Base-by-base conservation (phyloP, 345 rosid species). In the Camelina neglecta region DNA sequence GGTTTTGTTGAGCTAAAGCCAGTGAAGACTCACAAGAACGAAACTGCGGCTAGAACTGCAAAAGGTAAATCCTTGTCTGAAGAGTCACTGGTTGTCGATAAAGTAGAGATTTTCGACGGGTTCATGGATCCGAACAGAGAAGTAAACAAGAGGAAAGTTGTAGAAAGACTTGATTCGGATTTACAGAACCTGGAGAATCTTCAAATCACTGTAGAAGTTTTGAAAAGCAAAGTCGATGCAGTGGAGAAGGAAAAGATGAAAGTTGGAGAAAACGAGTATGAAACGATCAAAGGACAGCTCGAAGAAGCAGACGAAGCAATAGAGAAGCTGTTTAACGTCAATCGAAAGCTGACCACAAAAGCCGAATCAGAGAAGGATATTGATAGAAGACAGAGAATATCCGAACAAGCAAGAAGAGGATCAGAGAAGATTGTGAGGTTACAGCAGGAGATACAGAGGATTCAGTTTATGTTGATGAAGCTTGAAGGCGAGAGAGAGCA, bases 381-480 rank as follows among this genome's bases (percentile, higher is more conserved):
- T 35, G 55, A 51, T 7, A 78, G 86, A 49, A 84, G 84, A 65
- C 85, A 84, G 67, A 86, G 79, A 72, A 60, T 84, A 20, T 73
- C 87, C 0, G 97, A 96, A 56, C 93, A 93, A 47, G 94, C 97
- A 45, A 87, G 85, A 70, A 85, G 85, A 72, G 93, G 83, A 70
- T 88, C 97, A 0, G 98, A 96, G 84, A 91, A 86, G 85, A 84
- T 89, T 13, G 93, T 94, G 18, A 80, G 90, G 63, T 77, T 95
- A 83, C 97, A 92, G 85, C 47, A 88, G 83, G 98, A 92, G 85
- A 84, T 95, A 80, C 94, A 90, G 83, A 95, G 89, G 80, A 63
- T 95, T 58, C 97, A 90, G 85, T 87, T 90, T 71, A 77, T 88
- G 59, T 69, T 95, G 72, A 67, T 85, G 82, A 90, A 89, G 74